A percentile compares a stretch with the other conserved stretches of the same genome.
Conservation (phyloP, 495 filamentous ascomycete genomes). For the Penicillium bialowiezense region DNA sequence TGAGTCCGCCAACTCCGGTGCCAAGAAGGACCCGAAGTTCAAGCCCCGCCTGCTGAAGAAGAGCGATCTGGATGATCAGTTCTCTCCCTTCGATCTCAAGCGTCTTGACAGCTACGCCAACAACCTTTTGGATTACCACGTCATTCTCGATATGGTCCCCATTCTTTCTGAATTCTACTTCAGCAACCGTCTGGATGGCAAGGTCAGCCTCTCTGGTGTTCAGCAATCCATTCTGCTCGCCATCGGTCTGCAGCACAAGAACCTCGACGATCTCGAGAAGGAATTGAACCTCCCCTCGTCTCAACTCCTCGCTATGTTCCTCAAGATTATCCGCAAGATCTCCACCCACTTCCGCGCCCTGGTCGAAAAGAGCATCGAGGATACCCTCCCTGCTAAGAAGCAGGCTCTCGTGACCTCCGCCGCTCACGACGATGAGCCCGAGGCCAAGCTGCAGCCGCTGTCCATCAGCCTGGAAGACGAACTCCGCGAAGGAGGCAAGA, state of each 20-base stretch:
- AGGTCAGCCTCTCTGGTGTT: conserved; percentile 68
- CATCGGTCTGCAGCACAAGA: conserved; percentile 86
- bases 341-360: conserved; percentile 70
- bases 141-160: conserved; percentile 91
- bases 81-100: conserved; percentile 93
- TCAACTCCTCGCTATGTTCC: conserved; percentile 92
- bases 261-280: conserved; percentile 73
- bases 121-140: conserved; percentile 96
- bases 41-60: conserved; percentile 59
- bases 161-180: conserved; percentile 79
- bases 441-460: conserved; percentile 64
- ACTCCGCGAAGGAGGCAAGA: conserved; percentile 75
- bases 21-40: conserved; percentile 51
- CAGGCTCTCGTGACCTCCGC: conserved; percentile 44
- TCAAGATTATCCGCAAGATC: conserved; percentile 89
- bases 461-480: conserved; percentile 79
- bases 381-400: conserved; percentile 59
- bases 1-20: conserved; percentile 76
- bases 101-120: conserved; percentile 92
- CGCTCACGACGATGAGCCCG: conserved; percentile 61
- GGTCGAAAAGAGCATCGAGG: conserved; percentile 70
- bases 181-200: conserved; percentile 62
- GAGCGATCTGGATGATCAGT: conserved; percentile 63
- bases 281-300: conserved; percentile 71
- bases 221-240: conserved; percentile 84